Base-by-base conservation (phyloP, 1,284 basidiomycete genomes). In the Ceratobasidium sp. region DNA sequence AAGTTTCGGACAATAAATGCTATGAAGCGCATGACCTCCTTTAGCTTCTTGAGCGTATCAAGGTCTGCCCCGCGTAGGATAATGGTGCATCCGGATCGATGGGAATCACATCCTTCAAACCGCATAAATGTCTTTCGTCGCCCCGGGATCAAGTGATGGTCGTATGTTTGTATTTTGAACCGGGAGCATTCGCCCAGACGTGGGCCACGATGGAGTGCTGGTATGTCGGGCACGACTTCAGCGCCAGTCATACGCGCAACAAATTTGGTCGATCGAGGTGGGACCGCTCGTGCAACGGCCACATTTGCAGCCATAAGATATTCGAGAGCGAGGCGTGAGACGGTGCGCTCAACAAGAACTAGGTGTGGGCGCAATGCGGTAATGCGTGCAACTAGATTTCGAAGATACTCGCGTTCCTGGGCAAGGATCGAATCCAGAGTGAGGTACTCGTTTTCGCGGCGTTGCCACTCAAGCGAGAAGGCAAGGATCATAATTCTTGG, bases 401-500 rank as follows among this genome's bases (percentile, higher is more conserved):
- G 87, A 1, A 98, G 85, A 77, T 97, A 97, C 77, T 98, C 94
- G 76, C 91, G 90, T 78, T 99, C 97, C 77, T 98, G 95, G 1
- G 91, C 87, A 52, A 98, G 82, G 68, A 99, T 88, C 72, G 96
- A 91, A 42, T 92, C 92, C 72, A 99, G 91, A 70, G 93, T 89
- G 81, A 98, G 87, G 78, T 96, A 95, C 77, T 98, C 94, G 9
- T 91, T 92, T 75, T 97, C 95, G 5, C 95, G 87, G 21, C 95
- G 88, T 74, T 93, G 90, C 75, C 96, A 99, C 77, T 99, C 96
- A 71, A 99, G 83, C 0, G 95, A 94, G 74, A 99, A 98, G 1
- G 94, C 93, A 70, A 98, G 87, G 27, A 98, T 84, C 93, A 99
- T 96, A 75, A 99, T 87, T 13, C 95, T 88, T 1, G 97, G 95